Evolutionary conservation across 441 rosid genomes (phyloP), one percentile per base, ranked within the genome.

Genomic region (Daphne laureola): DNA sequence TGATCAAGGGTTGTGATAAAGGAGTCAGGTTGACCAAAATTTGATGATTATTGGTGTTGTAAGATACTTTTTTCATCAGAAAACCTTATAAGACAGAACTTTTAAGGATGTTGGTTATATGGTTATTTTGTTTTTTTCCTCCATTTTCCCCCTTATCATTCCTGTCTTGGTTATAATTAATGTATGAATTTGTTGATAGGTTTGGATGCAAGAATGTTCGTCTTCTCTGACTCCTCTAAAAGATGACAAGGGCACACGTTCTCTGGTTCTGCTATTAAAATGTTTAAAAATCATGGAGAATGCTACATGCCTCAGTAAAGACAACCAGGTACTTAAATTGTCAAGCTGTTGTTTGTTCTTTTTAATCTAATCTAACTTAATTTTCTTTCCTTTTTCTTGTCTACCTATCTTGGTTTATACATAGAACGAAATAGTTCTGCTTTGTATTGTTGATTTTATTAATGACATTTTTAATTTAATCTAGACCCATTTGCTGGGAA

Each of bases 261-360:
- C 77, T 73, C 69, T 80, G 53, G 69, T 72, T 55, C 66, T 84
- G 55, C 94, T 92, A 45, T 63, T 82, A 43, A 92, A 83, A 80
- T 86, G 90, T 75, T 70, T 89, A 73, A 89, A 78, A 77, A 88
- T 90, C 68, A 87, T 94, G 98, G 99, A 94, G 75, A 94, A 94
- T 78, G 96, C 96, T 51, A 86, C 96, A 47, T 90, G 90, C 72
- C 82, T 90, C 8, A 94, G 99, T 67, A 79, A 83, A 64, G 96
- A 90, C 52, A 94, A 94, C 72, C 99, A 94, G 92, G 99, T 90
- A 73, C 46, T 25, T 48, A 13, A 44, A 46, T 26, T 49, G 43
- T 57, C n/a, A 35, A 26, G 51, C 52, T 46, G 60, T 51, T 50
- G 64, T 26, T 53, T 57, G 14, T 54, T 57, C 52, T 51, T 38